Conservation (phyloP, 2,329 filamentous ascomycete species). For the Penicillium sp. region DNA sequence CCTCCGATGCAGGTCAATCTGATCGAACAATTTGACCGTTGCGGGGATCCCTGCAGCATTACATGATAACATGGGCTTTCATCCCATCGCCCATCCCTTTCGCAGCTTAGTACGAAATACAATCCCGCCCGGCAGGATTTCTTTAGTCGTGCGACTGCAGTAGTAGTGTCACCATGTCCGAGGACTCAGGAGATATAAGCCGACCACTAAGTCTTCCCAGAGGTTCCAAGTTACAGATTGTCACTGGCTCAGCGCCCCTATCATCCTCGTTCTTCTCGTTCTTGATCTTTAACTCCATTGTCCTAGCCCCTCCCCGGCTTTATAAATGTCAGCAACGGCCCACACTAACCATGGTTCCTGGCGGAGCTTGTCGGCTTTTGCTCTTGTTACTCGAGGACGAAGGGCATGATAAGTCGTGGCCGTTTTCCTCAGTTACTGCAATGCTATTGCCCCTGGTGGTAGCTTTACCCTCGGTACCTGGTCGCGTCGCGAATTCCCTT, state of each 20-base stretch:
- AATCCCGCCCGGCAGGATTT: neutral
- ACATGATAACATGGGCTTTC: slow-evolving; percentile 1
- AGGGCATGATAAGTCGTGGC: no score
- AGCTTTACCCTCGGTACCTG: neutral
- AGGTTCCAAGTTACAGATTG: slow-evolving; percentile 22
- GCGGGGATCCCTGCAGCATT: slow-evolving; percentile 12
- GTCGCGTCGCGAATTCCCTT: neutral
- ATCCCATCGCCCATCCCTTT: neutral
- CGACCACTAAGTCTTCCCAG: slow-evolving; percentile 31
- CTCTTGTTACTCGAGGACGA: neutral
- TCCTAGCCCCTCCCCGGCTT: slow-evolving; percentile 13
- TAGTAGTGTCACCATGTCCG: neutral
- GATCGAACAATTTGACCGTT: slow-evolving; percentile 5
- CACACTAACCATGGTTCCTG: slow-evolving; percentile 24
- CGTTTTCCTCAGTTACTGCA: slow-evolving; percentile 1
- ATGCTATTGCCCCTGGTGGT: neutral
- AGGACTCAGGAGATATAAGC: slow-evolving; percentile 31
- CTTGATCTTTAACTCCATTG: slow-evolving; percentile 14
- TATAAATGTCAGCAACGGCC: slow-evolving; percentile 14
- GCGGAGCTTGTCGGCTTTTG: slow-evolving; percentile 5
- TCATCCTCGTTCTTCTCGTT: slow-evolving; percentile 16
- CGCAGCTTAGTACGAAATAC: neutral
- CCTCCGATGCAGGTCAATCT: slow-evolving; percentile 9
- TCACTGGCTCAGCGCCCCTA: slow-evolving; percentile 16
- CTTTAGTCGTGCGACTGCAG: neutral